Conservation (phyloP, 1,139 yeast species). For the Hansenula sp. region DNA sequence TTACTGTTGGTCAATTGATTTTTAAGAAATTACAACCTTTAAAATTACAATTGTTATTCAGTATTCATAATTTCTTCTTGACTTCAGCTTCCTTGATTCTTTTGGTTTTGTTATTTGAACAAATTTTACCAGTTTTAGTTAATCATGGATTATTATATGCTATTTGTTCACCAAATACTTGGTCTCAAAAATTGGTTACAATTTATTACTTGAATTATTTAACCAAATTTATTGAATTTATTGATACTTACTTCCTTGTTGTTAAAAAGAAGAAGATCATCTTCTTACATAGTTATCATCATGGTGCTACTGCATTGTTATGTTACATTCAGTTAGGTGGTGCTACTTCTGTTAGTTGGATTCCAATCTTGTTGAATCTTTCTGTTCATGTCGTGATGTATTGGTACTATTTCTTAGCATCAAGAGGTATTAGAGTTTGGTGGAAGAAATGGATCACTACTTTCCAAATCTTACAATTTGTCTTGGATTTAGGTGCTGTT, state of each 20-base stretch:
- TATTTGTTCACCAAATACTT: constrained; percentile 75
- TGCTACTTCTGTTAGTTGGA: constrained; percentile 91
- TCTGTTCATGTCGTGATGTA: constrained; percentile 97
- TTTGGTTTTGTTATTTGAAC: constrained; percentile 73
- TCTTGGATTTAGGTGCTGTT: constrained; percentile 84
- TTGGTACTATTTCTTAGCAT: constrained; percentile 93
- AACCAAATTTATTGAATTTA: constrained; percentile 76
- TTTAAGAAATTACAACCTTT: constrained; percentile 60
- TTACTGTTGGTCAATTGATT: constrained; percentile 77
- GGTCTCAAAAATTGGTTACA: constrained; percentile 82
- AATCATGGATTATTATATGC: constrained; percentile 81
- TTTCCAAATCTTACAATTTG: constrained; percentile 90
- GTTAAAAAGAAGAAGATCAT: constrained; percentile 87
- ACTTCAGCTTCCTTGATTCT: constrained; percentile 68
- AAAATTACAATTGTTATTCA: constrained; percentile 69
- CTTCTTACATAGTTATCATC: constrained; percentile 94
- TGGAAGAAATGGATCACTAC: constrained; percentile 99
- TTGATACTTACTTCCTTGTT: constrained; percentile 90
- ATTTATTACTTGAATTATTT: constrained; percentile 79
- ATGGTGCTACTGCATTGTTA: constrained; percentile 94
- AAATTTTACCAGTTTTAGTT: constrained; percentile 75
- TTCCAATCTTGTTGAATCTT: constrained; percentile 83
- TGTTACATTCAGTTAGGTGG: constrained; percentile 95
- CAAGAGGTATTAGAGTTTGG: constrained; percentile 96
- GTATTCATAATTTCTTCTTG: constrained; percentile 76